Evolutionary conservation across 2,329 filamentous ascomycete genomes (phyloP).

Genomic region (Phialemoniopsis sp.): DNA sequence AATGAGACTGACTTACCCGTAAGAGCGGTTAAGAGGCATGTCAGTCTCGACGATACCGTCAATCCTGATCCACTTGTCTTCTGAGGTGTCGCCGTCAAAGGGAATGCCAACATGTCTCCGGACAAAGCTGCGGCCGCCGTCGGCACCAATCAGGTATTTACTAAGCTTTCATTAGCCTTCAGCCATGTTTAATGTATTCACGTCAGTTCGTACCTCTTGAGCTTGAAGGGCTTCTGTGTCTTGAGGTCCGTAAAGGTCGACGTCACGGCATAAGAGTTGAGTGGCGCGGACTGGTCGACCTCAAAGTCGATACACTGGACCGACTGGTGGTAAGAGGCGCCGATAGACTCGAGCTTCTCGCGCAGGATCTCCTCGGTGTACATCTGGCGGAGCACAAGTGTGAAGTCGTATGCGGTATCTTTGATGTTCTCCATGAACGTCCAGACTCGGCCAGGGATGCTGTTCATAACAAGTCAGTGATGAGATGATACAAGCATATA

Average conservation of each 20-base stretch:
- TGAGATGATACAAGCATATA: constrained; percentile 1
- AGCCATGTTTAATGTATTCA: not conserved
- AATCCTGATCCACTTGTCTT: constrained; percentile 50
- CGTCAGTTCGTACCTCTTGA: constrained; percentile 3
- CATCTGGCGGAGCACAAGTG: constrained; percentile 49
- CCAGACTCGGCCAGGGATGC: constrained; percentile 37
- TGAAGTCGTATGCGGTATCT: constrained; percentile 46
- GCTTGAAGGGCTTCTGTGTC: constrained; percentile 6
- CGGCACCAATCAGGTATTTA: constrained; percentile 45
- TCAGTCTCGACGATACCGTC: constrained; percentile 45
- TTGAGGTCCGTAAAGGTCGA: constrained; percentile 12
- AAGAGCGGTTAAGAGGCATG: constrained; percentile 40
- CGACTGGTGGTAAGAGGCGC: constrained; percentile 26
- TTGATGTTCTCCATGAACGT: constrained; percentile 49
- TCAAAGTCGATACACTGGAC: constrained; percentile 29
- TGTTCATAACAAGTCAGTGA: not conserved
- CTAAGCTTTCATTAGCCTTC: constrained; percentile 11
- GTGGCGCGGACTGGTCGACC: constrained; percentile 24
- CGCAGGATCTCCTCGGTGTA: constrained; percentile 51
- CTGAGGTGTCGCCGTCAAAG: constrained; percentile 42
- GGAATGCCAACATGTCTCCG: constrained; percentile 38
- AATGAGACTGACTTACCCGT: constrained; percentile 22
- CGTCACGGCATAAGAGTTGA: constrained; percentile 17
- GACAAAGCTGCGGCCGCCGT: constrained; percentile 46
- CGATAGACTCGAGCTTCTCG: constrained; percentile 26